Evolutionary conservation across 1,284 basidiomycete species (phyloP), one percentile per base, ranked within the genome.

Genomic region (Ustilago crameri): DNA sequence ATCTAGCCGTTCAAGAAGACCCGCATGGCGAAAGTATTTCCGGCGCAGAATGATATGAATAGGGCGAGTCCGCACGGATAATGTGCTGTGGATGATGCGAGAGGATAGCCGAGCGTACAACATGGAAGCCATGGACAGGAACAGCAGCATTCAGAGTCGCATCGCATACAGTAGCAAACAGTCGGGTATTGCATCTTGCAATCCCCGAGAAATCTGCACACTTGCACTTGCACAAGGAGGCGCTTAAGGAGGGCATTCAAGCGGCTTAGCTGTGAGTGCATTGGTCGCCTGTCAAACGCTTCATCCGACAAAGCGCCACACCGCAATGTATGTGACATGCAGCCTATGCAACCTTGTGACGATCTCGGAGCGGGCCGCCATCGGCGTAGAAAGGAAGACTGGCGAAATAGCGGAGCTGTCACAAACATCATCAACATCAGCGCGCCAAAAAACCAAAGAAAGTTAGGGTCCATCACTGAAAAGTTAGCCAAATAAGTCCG

Each of bases 361-460:
- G 30, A 30, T 12, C 30, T 30, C 12, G 30, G 30, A 30, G 30
- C 12, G 30, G 30, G 30, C 12, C 30, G 5, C 30, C 7, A 35
- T 41, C 26, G 35, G 40, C 22, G 38, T 40, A 30, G 30, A 30
- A 30, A 30, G 30, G 7, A 30, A 30, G 12, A 5, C 30, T 30
- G 12, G 30, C 12, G 18, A 17, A n/a, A 40, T 32, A 56, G 59
- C 59, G 48, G 59, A 56, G 43, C 57, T 60, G 64, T 61, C 53
- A 61, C 20, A 55, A 27, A 48, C 57, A 48, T 51, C 27, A 59
- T 55, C 54, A 23, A 15, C 41, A 10, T 22, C 30, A 30, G 41
- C 41, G 17, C 17, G 17, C 17, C 38, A 40, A 20, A 9, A 40
- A 40, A 20, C 7, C 44, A 45, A 18, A 42, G 10, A 42, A 42